Base-by-base conservation (phyloP, 1,284 basidiomycete species). In the Pseudozyma pruni region DNA sequence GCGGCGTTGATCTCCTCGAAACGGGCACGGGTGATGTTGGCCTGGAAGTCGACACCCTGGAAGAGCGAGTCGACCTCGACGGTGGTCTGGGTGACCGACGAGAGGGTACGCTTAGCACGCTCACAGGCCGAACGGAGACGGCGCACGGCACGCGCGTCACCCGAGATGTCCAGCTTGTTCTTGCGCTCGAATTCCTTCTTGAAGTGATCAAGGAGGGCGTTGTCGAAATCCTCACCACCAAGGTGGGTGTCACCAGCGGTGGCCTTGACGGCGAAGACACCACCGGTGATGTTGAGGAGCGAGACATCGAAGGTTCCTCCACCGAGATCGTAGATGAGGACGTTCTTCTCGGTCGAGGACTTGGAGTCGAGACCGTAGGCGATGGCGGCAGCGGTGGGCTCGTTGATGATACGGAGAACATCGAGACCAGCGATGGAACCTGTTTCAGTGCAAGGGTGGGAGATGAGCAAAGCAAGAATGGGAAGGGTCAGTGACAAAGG, bases 301-400 rank as follows among this genome's bases (percentile, higher is more conserved):
- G 87, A 88, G 64, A 88, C 87, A 86, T 88, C 87, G 85, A 88
- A 88, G 68, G 87, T 88, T 83, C 87, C 96, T 88, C 95, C 95
- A 84, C 95, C 95, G 69, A 99, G 88, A 87, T 99, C 95, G 88
- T 97, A 99, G 85, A 99, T 98, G 84, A 99, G 90, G 66, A 99
- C 95, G 84, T 95, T 97, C 87, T 94, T 94, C 88, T 98, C 80
- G 35, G 71, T 74, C 41, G 70, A 63, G 20, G 78, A 80, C 76
- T 82, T 82, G 62, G 76, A 79, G 80, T 87, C 87, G 61, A 88
- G 86, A 84, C 87, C 87, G 80, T 83, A 83, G 29, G 84, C 84
- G 72, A 85, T 84, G 70, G 84, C 84, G 45, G 84, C 84, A 29
- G 84, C 84, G 62, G 84, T 85, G 62, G 84, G 84, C 82, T 88